Evolutionary conservation across 75 land plant species (phyloP).

Genomic region (Cryptomeria japonica): DNA sequence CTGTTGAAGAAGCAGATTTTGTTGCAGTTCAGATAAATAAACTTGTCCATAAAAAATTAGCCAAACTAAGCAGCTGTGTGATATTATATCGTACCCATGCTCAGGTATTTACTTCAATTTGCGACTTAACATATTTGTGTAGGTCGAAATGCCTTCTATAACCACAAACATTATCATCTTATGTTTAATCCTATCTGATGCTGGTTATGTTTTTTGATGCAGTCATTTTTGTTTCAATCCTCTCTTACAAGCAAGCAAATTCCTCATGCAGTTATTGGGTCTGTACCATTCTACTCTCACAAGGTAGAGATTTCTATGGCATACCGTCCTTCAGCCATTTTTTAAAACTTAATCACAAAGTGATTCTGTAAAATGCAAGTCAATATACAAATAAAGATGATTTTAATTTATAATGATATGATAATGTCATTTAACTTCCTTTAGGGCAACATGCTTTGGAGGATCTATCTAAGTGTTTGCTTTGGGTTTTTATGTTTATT

Average conservation of each 20-base stretch:
- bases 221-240: constrained; percentile 16
- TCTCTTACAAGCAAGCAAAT: constrained; percentile 13
- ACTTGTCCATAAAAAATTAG: constrained; percentile 12
- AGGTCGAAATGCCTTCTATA: background rate
- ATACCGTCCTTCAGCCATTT: background rate
- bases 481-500: no score
- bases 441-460: background rate
- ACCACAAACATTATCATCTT: background rate
- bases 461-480: background rate
- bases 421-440: background rate
- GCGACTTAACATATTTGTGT: background rate
- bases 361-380: background rate
- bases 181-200: background rate
- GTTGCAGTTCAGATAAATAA: constrained; percentile 15
- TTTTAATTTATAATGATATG: no score
- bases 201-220: constrained; percentile 10
- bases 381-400: background rate
- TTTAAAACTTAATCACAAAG: background rate
- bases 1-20: constrained; percentile 18
- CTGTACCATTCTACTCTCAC: constrained; percentile 15
- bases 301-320: constrained; percentile 7
- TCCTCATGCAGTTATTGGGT: constrained; percentile 20
- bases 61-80: constrained; percentile 18
- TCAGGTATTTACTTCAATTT: constrained; percentile 15
- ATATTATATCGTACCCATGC: constrained; percentile 24